A percentile compares a stretch with the other conserved stretches of the same genome.
Evolutionary conservation across 2,329 filamentous ascomycete species (phyloP).

Genomic region (Massarina eburnea): DNA sequence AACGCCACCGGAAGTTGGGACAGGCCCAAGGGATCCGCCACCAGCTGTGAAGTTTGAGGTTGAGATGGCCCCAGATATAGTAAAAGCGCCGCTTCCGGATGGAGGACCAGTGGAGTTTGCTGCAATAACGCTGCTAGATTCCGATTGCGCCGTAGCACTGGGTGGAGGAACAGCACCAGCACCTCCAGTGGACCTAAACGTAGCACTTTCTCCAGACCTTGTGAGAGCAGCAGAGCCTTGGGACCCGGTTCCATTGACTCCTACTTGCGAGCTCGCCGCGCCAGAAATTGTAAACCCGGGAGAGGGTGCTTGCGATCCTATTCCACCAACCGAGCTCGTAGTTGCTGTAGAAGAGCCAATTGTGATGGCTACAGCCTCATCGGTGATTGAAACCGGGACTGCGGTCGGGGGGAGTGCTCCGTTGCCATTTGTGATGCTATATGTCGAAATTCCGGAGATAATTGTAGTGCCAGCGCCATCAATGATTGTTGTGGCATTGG

Average conservation of each 20-base stretch:
- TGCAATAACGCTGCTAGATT: neutral
- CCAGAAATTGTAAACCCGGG: neutral
- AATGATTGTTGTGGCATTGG: constrained; percentile 26
- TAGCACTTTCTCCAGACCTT: constrained; percentile 13
- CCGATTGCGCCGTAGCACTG: neutral
- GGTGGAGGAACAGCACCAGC: constrained; percentile 14
- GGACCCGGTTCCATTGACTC: constrained; percentile 9
- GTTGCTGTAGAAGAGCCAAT: constrained; percentile 25
- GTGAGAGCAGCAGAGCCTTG: constrained; percentile 12
- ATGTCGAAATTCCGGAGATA: constrained; percentile 24
- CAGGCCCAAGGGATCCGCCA: constrained; percentile 10
- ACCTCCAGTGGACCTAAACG: constrained; percentile 15
- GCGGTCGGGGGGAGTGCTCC: constrained; percentile 19
- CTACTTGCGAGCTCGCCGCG: too few relatives aligned
- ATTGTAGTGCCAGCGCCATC: constrained; percentile 23
- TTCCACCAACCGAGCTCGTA: constrained; percentile 16
- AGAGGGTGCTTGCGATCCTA: constrained; percentile 11
- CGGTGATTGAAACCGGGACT: constrained; percentile 28
- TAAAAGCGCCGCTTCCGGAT: constrained; percentile 4
- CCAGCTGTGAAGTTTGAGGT: constrained; percentile 19
- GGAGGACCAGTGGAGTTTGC: constrained; percentile 4
- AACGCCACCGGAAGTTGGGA: neutral
- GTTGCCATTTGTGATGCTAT: constrained; percentile 13
- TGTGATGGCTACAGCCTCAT: constrained; percentile 20
- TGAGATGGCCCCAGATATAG: constrained; percentile 9